Base-by-base conservation (phyloP, 768 basidiomycete genomes). In the Pholiota conissans region DNA sequence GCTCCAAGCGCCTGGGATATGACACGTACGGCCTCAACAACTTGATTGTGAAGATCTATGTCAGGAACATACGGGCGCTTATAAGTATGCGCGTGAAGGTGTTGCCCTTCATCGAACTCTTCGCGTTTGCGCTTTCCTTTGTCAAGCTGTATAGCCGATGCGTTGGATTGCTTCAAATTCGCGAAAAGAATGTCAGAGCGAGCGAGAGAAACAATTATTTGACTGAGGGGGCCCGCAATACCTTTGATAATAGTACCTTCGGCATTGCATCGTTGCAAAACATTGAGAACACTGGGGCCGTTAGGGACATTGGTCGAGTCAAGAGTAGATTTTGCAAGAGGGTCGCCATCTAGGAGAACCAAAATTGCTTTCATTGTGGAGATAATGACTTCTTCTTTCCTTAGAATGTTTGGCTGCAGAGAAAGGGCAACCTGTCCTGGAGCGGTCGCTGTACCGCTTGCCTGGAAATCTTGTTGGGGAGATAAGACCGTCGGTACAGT, bases 111-210 rank as follows among this genome's bases (percentile, higher is more conserved):
- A 32, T 82, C 83, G 22, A 69, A 72, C 56, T 82, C 80, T 55
- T 85, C 86, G 3, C 89, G 82, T 69, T 89, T 91, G 39, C 90
- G 83, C 68, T 92, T 91, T n/a, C 87, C 86, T 61, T 81, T 84
- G 67, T 87, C 84, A 1, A 86, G 80, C 59, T 87, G 82, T 4
- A 84, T 76, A 0, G 83, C 79, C 24, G 87, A 72, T 13, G 84
- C 83, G 52, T 85, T 83, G 7, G 87, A 88, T 55, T 82, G 84
- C 45, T 83, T 82, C 59, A 89, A 75, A 16, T 77, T 81, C 2
- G 84, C 81, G 65, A 92, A 91, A 5, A 91, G 79, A 9, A 70
- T 66, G 47, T 86, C 85, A 0, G 86, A 89, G 54, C 84, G 77
- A 7, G 89, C 89, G 32, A 92, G 74, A 10, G 80, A 74, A 34